Evolutionary conservation across 73 alveolate species (phyloP), one percentile per base, ranked within the genome.

Genomic region (Paramecium biaurelia): DNA sequence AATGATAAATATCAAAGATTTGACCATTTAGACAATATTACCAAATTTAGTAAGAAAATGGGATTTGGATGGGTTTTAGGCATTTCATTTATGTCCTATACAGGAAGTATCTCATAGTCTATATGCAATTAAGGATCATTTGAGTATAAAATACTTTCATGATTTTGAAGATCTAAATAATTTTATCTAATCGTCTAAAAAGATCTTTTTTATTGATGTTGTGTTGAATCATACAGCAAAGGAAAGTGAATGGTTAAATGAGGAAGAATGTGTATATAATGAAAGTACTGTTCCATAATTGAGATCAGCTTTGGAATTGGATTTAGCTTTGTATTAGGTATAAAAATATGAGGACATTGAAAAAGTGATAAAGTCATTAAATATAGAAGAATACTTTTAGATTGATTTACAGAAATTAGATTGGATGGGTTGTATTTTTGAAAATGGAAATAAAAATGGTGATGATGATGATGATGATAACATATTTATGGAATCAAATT

Each of bases 201-300:
- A 79, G 45, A 41, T 89, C 34, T 57, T 76, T 32, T 70, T 98
- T 32, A 95, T 98, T n/a, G 99, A 98, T 92, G 94, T 98, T 30
- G 99, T 98, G 35, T 90, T 98, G 30, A 98, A 97, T 95, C 99
- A 98, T 85, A 96, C 99, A 18, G 96, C 99, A 4, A 87, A 86
- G 57, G 95, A 96, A 72, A 85, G 96, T 32, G 98, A 96, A 32
- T 96, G 99, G 98, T 92, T 98, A 1, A 67, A 89, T 43, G 95
- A 90, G 0, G 96, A 99, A 10, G 99, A 97, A 92, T 95, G 98
- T 58, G 99, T 97, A 8, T 98, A 97, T 88, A 98, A 97, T 86
- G 96, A 97, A 24, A 96, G 92, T 47, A 97, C 96, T 74, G 92
- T 96, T 57, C 99, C 99, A 6, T 92, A 96, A 92, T 92, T 98